Evolutionary conservation across 257 asterid genomes (phyloP), one percentile per base, ranked within the genome.

Genomic region (Petunia secreta): DNA sequence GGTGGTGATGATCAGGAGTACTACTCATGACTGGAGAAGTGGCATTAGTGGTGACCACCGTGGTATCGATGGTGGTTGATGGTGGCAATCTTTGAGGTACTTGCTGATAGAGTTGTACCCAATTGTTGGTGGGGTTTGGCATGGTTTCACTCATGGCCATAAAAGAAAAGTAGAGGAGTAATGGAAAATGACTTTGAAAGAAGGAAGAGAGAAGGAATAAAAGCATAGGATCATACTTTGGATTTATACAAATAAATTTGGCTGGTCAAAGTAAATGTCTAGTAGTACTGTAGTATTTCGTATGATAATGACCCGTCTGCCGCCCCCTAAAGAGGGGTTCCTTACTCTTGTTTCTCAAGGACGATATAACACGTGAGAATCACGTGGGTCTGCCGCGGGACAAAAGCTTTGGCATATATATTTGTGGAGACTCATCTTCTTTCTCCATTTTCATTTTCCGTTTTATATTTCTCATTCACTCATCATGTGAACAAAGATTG

Each of bases 91-190:
- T 15, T 8, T 55, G 75, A 3, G 81, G 37, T 40, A 11, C 68
- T 4, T 65, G 82, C 36, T 75, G 77, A 15, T 81, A 81, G 60
- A 81, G 63, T 10, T 81, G 80, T 63, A 46, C 74, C 84, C 84
- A 75, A 25, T 75, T 76, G 41, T 75, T 76, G 41, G 65, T 46
- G 16, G 79, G 60, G 46, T 71, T 69, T 44, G 85, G 81, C 85
- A 82, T 82, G 74, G 85, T 67, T 77, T 66, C 82, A 43, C 81
- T 82, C 54, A 66, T 55, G 78, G 80, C 84, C 77, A 81, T 53
- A 50, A 39, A 64, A 34, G 39, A 16, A 7, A 44, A 67, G 4
- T 41, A 14, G 10, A 2, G 3, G 2, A 4, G 52, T 7, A 3
- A 36, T 43, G 3, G 16, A 44, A 38, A 2, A 48, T 63, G 81